Base-by-base conservation (phyloP, 495 filamentous ascomycete genomes). In the Lophium mytilinum region DNA sequence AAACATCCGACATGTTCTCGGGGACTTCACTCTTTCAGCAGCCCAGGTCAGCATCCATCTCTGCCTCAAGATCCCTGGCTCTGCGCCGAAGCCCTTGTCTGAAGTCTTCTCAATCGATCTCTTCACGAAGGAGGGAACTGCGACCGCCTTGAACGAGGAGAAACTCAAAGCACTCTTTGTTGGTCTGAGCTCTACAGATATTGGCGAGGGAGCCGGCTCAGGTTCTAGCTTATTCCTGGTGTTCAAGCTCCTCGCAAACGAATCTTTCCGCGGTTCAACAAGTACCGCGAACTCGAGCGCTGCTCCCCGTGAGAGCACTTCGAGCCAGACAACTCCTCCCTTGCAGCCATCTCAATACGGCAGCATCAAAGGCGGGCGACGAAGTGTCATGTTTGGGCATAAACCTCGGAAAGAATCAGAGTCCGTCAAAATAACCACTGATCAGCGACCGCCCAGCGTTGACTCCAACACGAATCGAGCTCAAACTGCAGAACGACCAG, bases 121-220 rank as follows among this genome's bases (percentile, higher is more conserved):
- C n/a, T 80, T 85, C 9, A 75, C 85, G 8, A 80, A 80, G 7
- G 89, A 89, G 42, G 55, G 62, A n/a, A 49, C 59, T 4, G 40
- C 53, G 50, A 24, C 58, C 18, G 45, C 62, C 39, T n/a, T 60
- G 64, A 55, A 71, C 78, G 56, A 78, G 57, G 76, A 78, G 53
- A 85, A 82, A 66, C 77, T 90, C 69, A 90, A 86, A 65, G 94
- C 89, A 1, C 71, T 99, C 10, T 96, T 97, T 67, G 84, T 88
- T 14, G 88, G 96, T 57, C 73, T 97, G 14, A 84, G 83, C 24
- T 78, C 87, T 1, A 78, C 80, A 47, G 94, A 99, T 69, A 85
- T 94, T 60, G 90, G 89, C 19, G 89, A 95, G 55, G 81, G 78
- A 3, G 78, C 83, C 3, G 76, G 83, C 21, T 77, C 76, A 46